Conservation (phyloP, 306 rosid genomes). For the Lupinus albus region DNA sequence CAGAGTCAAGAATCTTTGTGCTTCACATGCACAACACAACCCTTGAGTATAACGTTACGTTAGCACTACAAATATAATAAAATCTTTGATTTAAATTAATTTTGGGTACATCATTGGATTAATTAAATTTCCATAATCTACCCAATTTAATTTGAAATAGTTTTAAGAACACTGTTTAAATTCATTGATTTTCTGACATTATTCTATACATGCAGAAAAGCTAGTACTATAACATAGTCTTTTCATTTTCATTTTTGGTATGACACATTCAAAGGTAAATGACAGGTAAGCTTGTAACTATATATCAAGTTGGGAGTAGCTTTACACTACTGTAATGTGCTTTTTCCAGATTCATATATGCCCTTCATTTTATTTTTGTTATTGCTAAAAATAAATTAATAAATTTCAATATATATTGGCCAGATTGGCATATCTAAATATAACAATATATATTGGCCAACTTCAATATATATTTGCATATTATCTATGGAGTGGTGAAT, state of each 20-base stretch:
- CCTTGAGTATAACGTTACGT: constrained; percentile 24
- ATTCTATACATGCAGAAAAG: too few relatives aligned
- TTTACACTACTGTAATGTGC: constrained; percentile 29
- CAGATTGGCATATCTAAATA: too few relatives aligned
- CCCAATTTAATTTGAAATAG: too few relatives aligned
- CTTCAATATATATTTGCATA: too few relatives aligned
- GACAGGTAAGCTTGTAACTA: not conserved
- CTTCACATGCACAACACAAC: constrained; percentile 39
- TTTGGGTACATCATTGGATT: too few relatives aligned
- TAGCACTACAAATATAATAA: constrained; percentile 4
- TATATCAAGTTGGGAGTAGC: constrained; percentile 7
- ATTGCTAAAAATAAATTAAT: not conserved
- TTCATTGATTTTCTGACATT: too few relatives aligned
- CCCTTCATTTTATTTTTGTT: not conserved
- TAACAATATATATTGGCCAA: too few relatives aligned
- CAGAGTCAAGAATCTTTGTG: constrained; percentile 30
- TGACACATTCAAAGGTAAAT: not conserved
- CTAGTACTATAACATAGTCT: not conserved
- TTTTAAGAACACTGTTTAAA: too few relatives aligned
- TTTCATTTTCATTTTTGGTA: not conserved
- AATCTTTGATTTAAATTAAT: too few relatives aligned
- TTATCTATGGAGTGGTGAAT: too few relatives aligned
- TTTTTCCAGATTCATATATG: constrained; percentile 25
- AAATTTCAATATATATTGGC: too few relatives aligned
- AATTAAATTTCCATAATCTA: too few relatives aligned